Evolutionary conservation across 306 rosid species (phyloP).

Genomic region (Lathyrus tuberosus): DNA sequence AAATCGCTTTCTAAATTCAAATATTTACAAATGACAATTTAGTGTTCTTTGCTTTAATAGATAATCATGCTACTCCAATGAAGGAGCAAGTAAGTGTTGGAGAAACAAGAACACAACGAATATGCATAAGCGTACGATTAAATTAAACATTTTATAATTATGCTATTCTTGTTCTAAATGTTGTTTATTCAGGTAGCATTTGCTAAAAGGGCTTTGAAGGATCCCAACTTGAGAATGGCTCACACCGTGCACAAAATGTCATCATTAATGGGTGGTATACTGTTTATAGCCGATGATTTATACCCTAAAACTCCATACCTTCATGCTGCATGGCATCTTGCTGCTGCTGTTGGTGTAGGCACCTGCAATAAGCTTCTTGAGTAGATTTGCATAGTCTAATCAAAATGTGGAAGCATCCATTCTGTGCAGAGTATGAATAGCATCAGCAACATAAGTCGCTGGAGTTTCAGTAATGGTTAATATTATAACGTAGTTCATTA

Average conservation of each 20-base stretch:
- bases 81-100: background rate
- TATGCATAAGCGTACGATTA: background rate
- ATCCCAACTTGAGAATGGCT: constrained; percentile 80
- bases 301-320: constrained; percentile 81
- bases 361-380: constrained; percentile 96
- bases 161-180: constrained; percentile 3
- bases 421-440: constrained; percentile 24
- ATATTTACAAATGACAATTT: background rate
- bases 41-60: constrained; percentile 7
- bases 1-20: background rate
- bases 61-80: constrained; percentile 20
- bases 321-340: constrained; percentile 99
- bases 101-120: background rate
- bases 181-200: constrained; percentile 69
- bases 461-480: constrained; percentile 26
- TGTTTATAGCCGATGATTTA: constrained; percentile 83
- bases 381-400: constrained; percentile 41
- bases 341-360: constrained; percentile 93
- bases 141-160: background rate
- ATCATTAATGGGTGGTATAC: constrained; percentile 68
- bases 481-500: constrained; percentile 22
- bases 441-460: constrained; percentile 36
- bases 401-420: constrained; percentile 31
- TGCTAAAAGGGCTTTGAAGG: constrained; percentile 83
- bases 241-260: constrained; percentile 92